Conservation (phyloP, 1,139 yeast genomes). For the Petasospora fabianii region DNA sequence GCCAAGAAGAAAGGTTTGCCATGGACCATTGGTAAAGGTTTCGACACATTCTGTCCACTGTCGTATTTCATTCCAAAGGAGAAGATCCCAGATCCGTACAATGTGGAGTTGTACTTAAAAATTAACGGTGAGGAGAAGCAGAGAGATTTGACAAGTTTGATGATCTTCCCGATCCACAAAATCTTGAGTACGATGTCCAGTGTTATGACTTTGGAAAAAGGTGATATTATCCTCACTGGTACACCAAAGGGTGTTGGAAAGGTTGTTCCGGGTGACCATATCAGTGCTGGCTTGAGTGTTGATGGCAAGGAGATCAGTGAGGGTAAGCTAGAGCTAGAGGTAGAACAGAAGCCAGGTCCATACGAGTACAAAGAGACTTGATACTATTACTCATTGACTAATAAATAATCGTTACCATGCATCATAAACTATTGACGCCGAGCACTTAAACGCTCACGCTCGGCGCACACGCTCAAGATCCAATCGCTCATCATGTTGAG, state of each 20-base stretch:
- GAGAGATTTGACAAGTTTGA: conserved; percentile 72
- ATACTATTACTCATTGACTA: too few relatives aligned
- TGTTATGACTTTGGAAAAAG: conserved; percentile 86
- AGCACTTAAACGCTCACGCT: too few relatives aligned
- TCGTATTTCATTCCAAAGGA: conserved; percentile 65
- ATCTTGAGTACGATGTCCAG: conserved; percentile 78
- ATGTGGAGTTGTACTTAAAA: conserved; percentile 59
- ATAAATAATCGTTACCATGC: too few relatives aligned
- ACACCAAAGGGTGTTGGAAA: conserved; percentile 98
- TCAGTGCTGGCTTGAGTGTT: conserved; percentile 53
- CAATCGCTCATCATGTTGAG: conserved; percentile 13
- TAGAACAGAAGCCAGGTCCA: conserved; percentile 77
- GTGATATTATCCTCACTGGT: conserved; percentile 89
- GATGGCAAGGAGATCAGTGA: conserved; percentile 54
- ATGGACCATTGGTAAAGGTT: conserved; percentile 96
- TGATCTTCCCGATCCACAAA: conserved; percentile 84
- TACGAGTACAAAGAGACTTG: conserved; percentile 59
- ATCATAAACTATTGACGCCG: too few relatives aligned
- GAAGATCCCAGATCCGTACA: conserved; percentile 68
- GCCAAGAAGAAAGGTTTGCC: conserved; percentile 94
- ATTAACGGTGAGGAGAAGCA: conserved; percentile 74
- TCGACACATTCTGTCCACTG: conserved; percentile 89
- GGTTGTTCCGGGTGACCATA: conserved; percentile 69
- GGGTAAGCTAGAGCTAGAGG: conserved; percentile 49
- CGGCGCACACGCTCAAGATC: too few relatives aligned